Base-by-base conservation (phyloP, 2,329 filamentous ascomycete genomes). In the Colletotrichum cuscutae region DNA sequence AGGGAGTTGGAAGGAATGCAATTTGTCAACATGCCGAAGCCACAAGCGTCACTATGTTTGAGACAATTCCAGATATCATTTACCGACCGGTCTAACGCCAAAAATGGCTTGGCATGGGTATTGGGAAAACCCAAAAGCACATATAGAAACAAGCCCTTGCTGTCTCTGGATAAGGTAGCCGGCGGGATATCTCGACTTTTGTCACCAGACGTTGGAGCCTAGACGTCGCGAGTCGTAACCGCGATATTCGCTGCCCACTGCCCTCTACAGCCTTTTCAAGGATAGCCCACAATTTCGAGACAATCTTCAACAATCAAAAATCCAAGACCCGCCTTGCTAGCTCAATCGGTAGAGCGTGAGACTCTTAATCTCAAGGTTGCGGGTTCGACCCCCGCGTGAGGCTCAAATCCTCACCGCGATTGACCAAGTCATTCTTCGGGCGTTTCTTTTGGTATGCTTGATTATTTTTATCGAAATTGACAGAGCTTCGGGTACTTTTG, bases 331-430 rank as follows among this genome's bases (percentile, higher is more conserved):
- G 65, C 65, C 57, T 68, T 68, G 57, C 65, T 68, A 68, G 65
- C 65, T 68, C 57, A 68, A 62, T 68, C 65, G 57, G 57, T 68
- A 62, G 90, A 92, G 90, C 90, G 90, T 91, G 87, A 91, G 90
- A 91, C 90, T 92, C 90, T 89, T 89, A 89, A 71, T 71, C 68
- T 71, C 61, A 71, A 71, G 68, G 68, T 71, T 71, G 62, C 61
- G 68, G 68, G 73, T 76, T 76, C 73, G 75, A 76, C 75, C 75
- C 74, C 75, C 75, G 73, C 73, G 73, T 76, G 73, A 74, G 75
- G 75, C 75, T 76, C 75, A 76, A 76, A 58, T 65, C 63, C 63
- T 65, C 63, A 65, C 26, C 63, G 63, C 63, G 63, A 58, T 65
- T 65, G 53, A 42, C 26, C 1, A 2, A 56, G 24, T 42, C 62